These are phyloP conservation scores for Colletotrichum sp. DNA, from an alignment of 2,329 filamentous ascomycete species.

Conservation along the genomic window DNA sequence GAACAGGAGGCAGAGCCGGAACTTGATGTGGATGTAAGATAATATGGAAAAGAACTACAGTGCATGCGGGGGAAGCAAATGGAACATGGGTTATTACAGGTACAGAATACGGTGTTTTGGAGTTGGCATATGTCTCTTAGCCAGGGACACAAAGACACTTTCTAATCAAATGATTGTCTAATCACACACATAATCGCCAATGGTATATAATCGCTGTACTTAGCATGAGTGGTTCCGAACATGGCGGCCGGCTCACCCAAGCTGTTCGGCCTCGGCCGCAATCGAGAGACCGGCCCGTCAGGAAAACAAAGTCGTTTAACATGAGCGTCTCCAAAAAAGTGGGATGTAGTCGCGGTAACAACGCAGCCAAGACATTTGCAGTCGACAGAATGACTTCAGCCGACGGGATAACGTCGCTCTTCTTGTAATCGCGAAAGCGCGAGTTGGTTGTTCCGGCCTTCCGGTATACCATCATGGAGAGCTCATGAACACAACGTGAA, in stretches of 20 bases:
- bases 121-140: background rate
- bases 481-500: no score
- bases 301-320: accelerated
- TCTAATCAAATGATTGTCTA: background rate
- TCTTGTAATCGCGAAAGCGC: background rate
- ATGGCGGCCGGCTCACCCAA: background rate
- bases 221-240: accelerated
- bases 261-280: background rate
- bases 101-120: background rate
- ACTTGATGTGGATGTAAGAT: slow-evolving; percentile 50
- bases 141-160: background rate
- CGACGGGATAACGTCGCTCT: background rate
- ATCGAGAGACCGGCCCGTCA: background rate
- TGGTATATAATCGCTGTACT: background rate
- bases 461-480: background rate
- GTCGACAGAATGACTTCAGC: background rate
- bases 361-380: background rate
- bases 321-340: background rate
- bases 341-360: background rate
- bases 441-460: background rate
- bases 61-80: background rate
- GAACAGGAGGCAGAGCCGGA: slow-evolving; percentile 53
- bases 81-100: background rate
- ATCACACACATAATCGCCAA: background rate
- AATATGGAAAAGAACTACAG: background rate